Evolutionary conservation across 768 basidiomycete species (phyloP), one percentile per base, ranked within the genome.

Genomic region (Suillus americanus): DNA sequence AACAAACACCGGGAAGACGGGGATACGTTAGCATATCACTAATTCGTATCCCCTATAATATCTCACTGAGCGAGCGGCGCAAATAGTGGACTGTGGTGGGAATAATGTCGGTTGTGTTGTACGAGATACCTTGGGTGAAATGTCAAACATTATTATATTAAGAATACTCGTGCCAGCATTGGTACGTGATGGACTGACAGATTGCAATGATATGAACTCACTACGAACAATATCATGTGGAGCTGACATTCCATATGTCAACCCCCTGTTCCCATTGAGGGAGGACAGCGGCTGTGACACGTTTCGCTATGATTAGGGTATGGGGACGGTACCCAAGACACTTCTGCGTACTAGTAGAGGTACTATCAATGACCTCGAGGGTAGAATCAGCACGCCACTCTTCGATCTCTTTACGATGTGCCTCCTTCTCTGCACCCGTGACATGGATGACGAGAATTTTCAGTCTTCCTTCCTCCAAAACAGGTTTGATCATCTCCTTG

Each of bases 401-500:
- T 60, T 59, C 60, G 18, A 70, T 56, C 38, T 64, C 66, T 38
- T 68, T 53, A 2, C 50, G 8, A 43, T 64, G 60, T n/a, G 18
- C 46, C 30, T 69, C 59, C 25, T 23, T 25, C 8, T 25, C 51
- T 45, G 46, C 57, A 38, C 64, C 54, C 7, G 62, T 63, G 33
- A 72, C 35, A 61, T 67, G 64, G 13, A 65, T 43, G 43, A 67
- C 40, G 53, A 70, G 67, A 3, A 68, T 43, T 13, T 56, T 38
- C 4, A 66, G 28, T 40, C 35, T 53, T 23, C 56, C 60, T 38
- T 43, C 40, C 50, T 60, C 51, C 28, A 71, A 16, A 13, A 71
- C 18, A 8, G 57, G 66, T 13, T 2, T n/a, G 16, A 67, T 63
- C 63, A 66, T 45, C 35, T 45, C 60, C 45, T 28, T 33, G 33